Evolutionary conservation across 2,329 filamentous ascomycete genomes (phyloP), one percentile per base, ranked within the genome.

Genomic region (Colletotrichum destructivum): DNA sequence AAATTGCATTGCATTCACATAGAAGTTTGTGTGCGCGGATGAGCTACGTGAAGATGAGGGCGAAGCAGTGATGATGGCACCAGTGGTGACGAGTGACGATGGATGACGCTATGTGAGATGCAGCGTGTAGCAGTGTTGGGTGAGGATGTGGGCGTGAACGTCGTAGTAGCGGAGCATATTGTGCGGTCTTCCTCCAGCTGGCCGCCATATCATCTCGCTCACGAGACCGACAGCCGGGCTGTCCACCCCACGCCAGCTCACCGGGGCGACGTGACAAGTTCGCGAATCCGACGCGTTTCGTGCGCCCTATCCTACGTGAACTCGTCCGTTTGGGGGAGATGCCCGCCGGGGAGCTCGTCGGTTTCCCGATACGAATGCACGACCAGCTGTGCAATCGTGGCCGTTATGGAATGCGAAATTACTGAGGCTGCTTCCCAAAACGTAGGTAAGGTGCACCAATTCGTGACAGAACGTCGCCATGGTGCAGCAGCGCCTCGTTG

Each of bases 281-380:
- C 59, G 69, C 47, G 65, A 63, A 63, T 31, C 31, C 6, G n/a
- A 64, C 65, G 60, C 59, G 69, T 64, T 64, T 31, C 5, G 54
- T 60, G 69, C 69, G 69, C 65, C 69, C 69, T 69, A 35, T 12
- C 38, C 9, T n/a, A 35, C 13, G 18, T 23, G 56, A 35, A 40
- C 64, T 35, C 55, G 40, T 12, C 54, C 42, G 11, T 18, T 31
- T 1, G n/a, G 54, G 44, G 54, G 60, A 51, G 63, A 40, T 16
- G 51, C 51, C 51, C 26, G 26, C 8, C 8, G 31, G 31, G 7
- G 13, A 4, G 26, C 51, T 18, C 8, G 47, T 2, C 51, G 31
- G 8, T 7, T 26, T 54, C 12, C 15, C 12, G 11, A 6, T 26
- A 15, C 13, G 8, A 35, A 21, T 23, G 12, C 21, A 16, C 49